Conservation (phyloP, 2,329 filamentous ascomycete species). For the Cytospora mali region DNA sequence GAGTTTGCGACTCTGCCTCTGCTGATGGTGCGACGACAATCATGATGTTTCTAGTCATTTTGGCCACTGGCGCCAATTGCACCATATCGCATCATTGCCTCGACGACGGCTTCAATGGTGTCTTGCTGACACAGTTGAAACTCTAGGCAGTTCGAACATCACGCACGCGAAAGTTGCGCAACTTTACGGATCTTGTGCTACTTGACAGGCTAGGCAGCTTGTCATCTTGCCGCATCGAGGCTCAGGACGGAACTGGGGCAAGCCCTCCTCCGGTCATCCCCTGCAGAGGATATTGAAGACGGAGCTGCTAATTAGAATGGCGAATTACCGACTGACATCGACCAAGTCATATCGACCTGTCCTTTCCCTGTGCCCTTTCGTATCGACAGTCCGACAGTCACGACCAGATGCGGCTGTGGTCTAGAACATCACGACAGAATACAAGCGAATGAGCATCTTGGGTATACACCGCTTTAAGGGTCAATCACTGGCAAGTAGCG, state of each 20-base stretch:
- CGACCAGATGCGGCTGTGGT: background rate
- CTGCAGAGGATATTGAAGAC: background rate
- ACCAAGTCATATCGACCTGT: background rate
- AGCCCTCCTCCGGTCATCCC: background rate
- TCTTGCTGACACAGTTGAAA: too few relatives aligned
- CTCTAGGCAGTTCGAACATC: background rate
- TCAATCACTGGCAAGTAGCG: background rate
- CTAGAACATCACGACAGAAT: background rate
- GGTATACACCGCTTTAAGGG: background rate
- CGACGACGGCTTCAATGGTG: background rate
- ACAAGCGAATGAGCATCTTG: background rate
- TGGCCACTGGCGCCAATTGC: slow-evolving; percentile 15
- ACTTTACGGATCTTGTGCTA: background rate
- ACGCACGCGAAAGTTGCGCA: background rate
- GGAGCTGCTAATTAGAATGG: background rate
- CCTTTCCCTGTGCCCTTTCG: background rate
- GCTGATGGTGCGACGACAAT: background rate
- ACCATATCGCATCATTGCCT: slow-evolving; percentile 1
- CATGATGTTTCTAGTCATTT: background rate
- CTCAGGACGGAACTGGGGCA: background rate
- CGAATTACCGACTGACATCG: background rate
- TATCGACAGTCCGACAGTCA: background rate
- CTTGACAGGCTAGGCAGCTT: background rate
- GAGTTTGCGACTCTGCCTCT: background rate
- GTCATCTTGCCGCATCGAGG: background rate